These are phyloP conservation scores for Raffaelea deltoideospora DNA, from an alignment of 2,329 filamentous ascomycete species.

Conservation along the genomic window DNA sequence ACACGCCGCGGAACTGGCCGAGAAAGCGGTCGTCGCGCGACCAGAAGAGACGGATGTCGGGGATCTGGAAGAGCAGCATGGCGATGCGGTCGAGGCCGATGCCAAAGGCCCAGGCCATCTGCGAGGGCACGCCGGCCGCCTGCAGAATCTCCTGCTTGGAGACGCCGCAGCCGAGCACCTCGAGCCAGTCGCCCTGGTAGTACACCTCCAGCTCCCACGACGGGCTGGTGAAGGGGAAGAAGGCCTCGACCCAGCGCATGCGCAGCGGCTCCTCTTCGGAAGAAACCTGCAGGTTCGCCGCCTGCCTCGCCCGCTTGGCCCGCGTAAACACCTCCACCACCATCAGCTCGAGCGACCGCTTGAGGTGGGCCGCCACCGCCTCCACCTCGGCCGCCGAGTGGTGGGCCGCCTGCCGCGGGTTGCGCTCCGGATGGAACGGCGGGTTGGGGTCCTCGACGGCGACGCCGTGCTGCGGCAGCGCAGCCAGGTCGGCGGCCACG, in stretches of 20 bases:
- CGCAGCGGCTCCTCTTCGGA: constrained; percentile 53
- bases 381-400: constrained; percentile 66
- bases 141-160: constrained; percentile 69
- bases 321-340: constrained; percentile 78
- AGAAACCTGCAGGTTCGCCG: constrained; percentile 32
- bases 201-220: constrained; percentile 94
- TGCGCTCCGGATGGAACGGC: constrained; percentile 59
- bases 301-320: constrained; percentile 58
- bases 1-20: constrained; percentile 60
- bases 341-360: constrained; percentile 76
- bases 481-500: constrained; percentile 55
- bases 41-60: constrained; percentile 96
- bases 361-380: constrained; percentile 72
- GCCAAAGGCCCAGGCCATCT: constrained; percentile 90
- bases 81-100: constrained; percentile 88
- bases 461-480: constrained; percentile 58
- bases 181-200: constrained; percentile 90
- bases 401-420: constrained; percentile 61
- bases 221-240: constrained; percentile 92
- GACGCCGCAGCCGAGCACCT: constrained; percentile 86
- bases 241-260: constrained; percentile 90
- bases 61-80: constrained; percentile 93
- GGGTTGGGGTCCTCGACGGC: constrained; percentile 75
- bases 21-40: constrained; percentile 72
- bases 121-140: constrained; percentile 58